Percentiles rank a stretch among this genome's conserved stretches.
Evolutionary conservation across 352 stramenopile species (phyloP).

Genomic region (Globisporangium echinulatum): DNA sequence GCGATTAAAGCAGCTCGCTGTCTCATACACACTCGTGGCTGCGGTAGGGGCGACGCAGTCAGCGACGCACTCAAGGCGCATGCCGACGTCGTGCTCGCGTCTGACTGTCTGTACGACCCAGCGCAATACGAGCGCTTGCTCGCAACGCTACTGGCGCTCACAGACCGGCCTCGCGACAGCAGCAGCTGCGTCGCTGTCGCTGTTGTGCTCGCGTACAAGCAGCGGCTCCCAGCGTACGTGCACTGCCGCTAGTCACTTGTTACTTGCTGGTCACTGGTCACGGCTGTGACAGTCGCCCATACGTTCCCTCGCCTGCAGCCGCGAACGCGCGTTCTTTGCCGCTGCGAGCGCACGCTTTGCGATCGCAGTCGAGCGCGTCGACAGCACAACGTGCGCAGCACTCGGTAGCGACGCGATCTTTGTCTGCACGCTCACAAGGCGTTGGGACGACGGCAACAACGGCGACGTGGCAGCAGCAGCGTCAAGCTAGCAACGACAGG

Average conservation of each 20-base stretch:
- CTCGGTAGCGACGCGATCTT: slow-evolving; percentile 34
- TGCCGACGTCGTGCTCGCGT: slow-evolving; percentile 31
- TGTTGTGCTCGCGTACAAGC: slow-evolving; percentile 64
- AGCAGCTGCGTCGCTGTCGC: slow-evolving; percentile 8
- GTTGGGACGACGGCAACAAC: too few species aligned
- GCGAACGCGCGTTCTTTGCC: slow-evolving; percentile 42
- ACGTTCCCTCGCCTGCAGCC: slow-evolving; percentile 5
- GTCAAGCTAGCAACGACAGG: too few species aligned
- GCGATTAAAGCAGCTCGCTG: too few species aligned
- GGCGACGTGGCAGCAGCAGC: too few species aligned
- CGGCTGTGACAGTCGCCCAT: too few species aligned
- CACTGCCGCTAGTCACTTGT: neutral
- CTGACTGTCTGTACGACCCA: slow-evolving; percentile 68
- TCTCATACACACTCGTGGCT: too few species aligned
- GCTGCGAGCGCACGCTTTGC: slow-evolving; percentile 26
- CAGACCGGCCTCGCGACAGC: slow-evolving; percentile 1
- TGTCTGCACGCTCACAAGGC: slow-evolving; percentile 28
- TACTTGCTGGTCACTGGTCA: neutral
- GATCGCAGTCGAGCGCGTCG: slow-evolving; percentile 24
- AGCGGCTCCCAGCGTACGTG: slow-evolving; percentile 40
- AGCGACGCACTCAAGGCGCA: neutral
- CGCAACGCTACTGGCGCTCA: slow-evolving; percentile 35
- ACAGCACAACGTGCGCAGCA: slow-evolving; percentile 5
- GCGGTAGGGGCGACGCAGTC: slow-evolving; percentile 6
- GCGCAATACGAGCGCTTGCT: slow-evolving; percentile 30